Evolutionary conservation across 1,284 basidiomycete species (phyloP).

Genomic region (Earliella scabrosa): DNA sequence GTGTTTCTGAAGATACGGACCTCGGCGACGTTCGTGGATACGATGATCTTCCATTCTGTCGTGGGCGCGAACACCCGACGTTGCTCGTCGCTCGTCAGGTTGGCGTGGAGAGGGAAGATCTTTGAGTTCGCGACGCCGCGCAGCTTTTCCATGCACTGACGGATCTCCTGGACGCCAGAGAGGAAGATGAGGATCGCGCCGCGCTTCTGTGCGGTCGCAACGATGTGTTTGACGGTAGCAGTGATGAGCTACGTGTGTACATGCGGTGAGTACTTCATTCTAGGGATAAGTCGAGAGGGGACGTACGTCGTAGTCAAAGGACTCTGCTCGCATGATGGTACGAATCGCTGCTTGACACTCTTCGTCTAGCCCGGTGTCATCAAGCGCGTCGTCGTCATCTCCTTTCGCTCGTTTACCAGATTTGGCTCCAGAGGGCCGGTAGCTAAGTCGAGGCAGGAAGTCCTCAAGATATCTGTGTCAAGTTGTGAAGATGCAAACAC

Average conservation of each 20-base stretch:
- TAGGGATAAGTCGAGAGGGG: no score
- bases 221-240: constrained; percentile 67
- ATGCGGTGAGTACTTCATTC: no score
- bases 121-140: constrained; percentile 50
- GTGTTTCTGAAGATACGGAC: constrained; percentile 38
- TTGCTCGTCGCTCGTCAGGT: constrained; percentile 87
- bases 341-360: constrained; percentile 61
- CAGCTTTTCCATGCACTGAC: constrained; percentile 78
- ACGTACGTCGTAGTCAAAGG: constrained; percentile 75
- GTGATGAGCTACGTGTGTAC: constrained; percentile 67
- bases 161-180: constrained; percentile 88
- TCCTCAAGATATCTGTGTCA: constrained; percentile 79
- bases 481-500: neutral
- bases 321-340: constrained; percentile 62
- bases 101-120: constrained; percentile 89
- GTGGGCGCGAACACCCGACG: constrained; percentile 74
- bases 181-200: constrained; percentile 88
- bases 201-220: constrained; percentile 50
- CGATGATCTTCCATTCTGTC: constrained; percentile 83
- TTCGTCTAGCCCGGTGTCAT: constrained; percentile 57
- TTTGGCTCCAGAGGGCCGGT: constrained; percentile 43
- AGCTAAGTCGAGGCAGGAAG: constrained; percentile 60
- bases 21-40: constrained; percentile 90
- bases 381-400: constrained; percentile 48
- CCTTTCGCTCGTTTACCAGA: constrained; percentile 34